These are phyloP conservation scores for Cryphonectria parasitica DNA, from an alignment of 2,329 filamentous ascomycete genomes.

Conservation along the genomic window DNA sequence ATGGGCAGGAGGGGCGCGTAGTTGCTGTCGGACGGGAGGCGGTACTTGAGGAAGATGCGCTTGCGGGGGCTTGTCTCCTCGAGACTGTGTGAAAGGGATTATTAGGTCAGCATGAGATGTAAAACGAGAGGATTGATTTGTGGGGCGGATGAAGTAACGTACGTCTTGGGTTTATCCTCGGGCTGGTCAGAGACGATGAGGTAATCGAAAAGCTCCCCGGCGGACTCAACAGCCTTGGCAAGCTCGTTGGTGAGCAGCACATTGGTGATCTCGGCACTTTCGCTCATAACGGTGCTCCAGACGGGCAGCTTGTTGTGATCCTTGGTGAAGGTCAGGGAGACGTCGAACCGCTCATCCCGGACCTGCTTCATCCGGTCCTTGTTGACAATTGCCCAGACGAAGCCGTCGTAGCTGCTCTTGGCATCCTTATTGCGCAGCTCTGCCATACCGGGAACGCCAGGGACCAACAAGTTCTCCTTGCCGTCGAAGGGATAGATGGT, in stretches of 20 bases:
- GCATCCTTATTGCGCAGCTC: slow-evolving; percentile 59
- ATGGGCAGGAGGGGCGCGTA: slow-evolving; percentile 72
- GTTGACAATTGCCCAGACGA: slow-evolving; percentile 94
- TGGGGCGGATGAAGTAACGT: slow-evolving; percentile 41
- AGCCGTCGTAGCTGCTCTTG: slow-evolving; percentile 80
- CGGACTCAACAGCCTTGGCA: slow-evolving; percentile 74
- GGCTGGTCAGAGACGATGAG: slow-evolving; percentile 90
- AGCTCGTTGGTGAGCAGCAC: slow-evolving; percentile 86
- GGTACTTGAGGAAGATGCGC: slow-evolving; percentile 78
- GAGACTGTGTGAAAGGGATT: slow-evolving; percentile 56
- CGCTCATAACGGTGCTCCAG: slow-evolving; percentile 95
- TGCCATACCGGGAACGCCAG: slow-evolving; percentile 61
- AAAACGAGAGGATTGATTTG: not conserved
- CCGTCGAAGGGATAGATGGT: slow-evolving; percentile 89
- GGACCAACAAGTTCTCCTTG: slow-evolving; percentile 79
- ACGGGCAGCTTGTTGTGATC: slow-evolving; percentile 86
- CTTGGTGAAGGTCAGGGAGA: slow-evolving; percentile 91
- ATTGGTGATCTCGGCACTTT: slow-evolving; percentile 94
- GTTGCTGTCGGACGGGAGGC: slow-evolving; percentile 66
- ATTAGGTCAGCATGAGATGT: not conserved
- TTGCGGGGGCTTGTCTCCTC: slow-evolving; percentile 86
- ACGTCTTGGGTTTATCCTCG: slow-evolving; percentile 83
- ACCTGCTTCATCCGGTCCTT: slow-evolving; percentile 91
- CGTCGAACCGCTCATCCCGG: slow-evolving; percentile 90
- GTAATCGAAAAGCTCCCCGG: slow-evolving; percentile 82